Percentiles rank a stretch among this genome's conserved stretches.
These are phyloP conservation scores for Aphanomyces astaci DNA, from an alignment of 352 stramenopile genomes.

Conservation along the genomic window DNA sequence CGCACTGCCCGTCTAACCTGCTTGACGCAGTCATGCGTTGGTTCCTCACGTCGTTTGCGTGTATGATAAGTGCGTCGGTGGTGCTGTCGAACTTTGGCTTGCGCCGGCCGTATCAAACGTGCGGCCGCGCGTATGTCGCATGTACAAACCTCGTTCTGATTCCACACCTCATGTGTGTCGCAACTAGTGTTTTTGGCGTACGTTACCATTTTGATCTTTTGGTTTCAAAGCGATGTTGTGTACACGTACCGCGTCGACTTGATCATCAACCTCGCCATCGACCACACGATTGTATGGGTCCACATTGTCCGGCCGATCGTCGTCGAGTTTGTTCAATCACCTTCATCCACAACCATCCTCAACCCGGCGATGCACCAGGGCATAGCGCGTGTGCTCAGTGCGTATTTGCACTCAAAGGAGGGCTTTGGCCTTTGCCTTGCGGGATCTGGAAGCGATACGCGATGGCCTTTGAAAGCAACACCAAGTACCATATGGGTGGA, in stretches of 20 bases:
- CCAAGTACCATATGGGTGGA: too few relatives aligned
- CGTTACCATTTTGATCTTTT: neutral
- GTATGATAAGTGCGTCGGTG: neutral
- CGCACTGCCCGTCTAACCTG: neutral
- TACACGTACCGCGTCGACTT: neutral
- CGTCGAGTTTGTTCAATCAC: neutral
- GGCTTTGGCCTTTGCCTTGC: too few relatives aligned
- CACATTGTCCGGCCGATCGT: constrained; percentile 5
- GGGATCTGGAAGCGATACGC: too few relatives aligned
- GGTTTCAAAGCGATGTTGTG: neutral
- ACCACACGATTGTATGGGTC: neutral
- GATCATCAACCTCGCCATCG: neutral
- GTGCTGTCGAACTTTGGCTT: constrained; percentile 11
- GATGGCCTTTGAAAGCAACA: too few relatives aligned
- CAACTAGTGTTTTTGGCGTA: neutral
- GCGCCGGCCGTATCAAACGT: neutral
- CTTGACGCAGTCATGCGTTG: neutral
- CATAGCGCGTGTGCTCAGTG: neutral
- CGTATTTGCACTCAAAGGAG: neutral
- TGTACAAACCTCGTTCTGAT: neutral
- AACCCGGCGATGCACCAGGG: neutral
- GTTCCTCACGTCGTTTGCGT: neutral
- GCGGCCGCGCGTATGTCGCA: neutral
- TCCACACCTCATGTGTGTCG: neutral
- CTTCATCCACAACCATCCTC: neutral